Evolutionary conservation across 1,284 basidiomycete genomes (phyloP).

Genomic region (Ceratorhiza oryzae-sativae): DNA sequence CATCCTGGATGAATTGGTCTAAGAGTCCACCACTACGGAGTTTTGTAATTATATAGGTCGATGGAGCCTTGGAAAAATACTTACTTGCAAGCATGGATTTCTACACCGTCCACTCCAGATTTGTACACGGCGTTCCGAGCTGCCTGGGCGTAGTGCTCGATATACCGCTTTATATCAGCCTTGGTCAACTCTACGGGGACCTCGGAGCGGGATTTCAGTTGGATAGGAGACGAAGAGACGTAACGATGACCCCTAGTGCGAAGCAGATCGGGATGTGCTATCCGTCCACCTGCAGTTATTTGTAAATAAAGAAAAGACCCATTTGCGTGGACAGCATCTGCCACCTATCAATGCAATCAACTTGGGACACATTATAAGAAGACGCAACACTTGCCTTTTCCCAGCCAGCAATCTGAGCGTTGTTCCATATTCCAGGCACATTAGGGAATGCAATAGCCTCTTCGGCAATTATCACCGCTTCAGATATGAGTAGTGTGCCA

Average conservation of each 20-base stretch:
- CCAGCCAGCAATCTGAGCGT: constrained; percentile 47
- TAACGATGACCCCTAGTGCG: constrained; percentile 43
- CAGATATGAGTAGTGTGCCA: constrained; percentile 49
- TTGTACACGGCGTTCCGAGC: constrained; percentile 16
- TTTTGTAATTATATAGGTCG: neutral
- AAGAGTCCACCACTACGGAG: constrained; percentile 51
- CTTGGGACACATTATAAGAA: no score
- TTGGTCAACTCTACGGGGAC: constrained; percentile 43
- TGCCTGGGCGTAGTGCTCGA: constrained; percentile 41
- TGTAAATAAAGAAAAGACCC: constrained; percentile 50
- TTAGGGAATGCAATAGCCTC: constrained; percentile 38
- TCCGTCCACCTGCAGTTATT: constrained; percentile 52
- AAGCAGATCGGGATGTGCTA: constrained; percentile 43
- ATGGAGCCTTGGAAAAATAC: neutral
- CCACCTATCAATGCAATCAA: constrained; percentile 40
- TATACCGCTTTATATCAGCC: constrained; percentile 47
- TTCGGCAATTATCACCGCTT: constrained; percentile 48
- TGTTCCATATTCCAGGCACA: constrained; percentile 46
- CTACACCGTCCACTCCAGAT: constrained; percentile 60
- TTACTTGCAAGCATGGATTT: constrained; percentile 50
- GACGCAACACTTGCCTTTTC: constrained; percentile 40
- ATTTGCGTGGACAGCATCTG: constrained; percentile 52
- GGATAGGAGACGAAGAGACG: constrained; percentile 47
- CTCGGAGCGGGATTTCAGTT: constrained; percentile 44
- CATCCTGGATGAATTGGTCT: constrained; percentile 56